phyloP scores from a whole-genome alignment of 805 yeast genomes.

The Metschnikowia corniflorae region DNA sequence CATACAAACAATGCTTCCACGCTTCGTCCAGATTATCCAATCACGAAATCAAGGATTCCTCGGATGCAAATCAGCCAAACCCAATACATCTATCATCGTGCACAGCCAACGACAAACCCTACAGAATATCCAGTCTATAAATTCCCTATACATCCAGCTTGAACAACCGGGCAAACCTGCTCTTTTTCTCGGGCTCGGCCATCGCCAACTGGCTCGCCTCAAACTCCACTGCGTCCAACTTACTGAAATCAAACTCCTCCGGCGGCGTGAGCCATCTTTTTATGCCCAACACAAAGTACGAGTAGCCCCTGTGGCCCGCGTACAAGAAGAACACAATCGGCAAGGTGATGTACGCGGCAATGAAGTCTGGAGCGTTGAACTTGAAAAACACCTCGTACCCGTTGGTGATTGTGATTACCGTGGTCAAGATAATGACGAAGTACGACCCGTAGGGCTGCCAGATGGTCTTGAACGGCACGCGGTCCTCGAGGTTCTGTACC shows the following conservation, averaged over 20 bases:
- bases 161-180: too few species aligned
- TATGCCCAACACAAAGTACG: conserved; percentile 25
- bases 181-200: too few species aligned
- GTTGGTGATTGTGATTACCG: conserved; percentile 60
- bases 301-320: conserved; percentile 53
- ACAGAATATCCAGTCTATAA: too few species aligned
- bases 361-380: conserved; percentile 54
- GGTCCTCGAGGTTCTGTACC: conserved; percentile 49
- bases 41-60: too few species aligned
- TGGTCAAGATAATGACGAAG: conserved; percentile 47
- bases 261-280: conserved; percentile 44
- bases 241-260: conserved; percentile 58
- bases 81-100: too few species aligned
- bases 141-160: too few species aligned
- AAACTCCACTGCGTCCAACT: conserved; percentile 57
- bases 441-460: conserved; percentile 59
- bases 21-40: too few species aligned
- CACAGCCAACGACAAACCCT: too few species aligned
- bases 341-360: conserved; percentile 70
- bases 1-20: too few species aligned
- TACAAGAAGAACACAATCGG: conserved; percentile 54
- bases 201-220: conserved; percentile 40
- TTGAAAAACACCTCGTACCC: conserved; percentile 67
- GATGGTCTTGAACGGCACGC: conserved; percentile 55
- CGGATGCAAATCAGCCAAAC: too few species aligned